Conservation (phyloP, 495 filamentous ascomycete genomes). For the Bryoglossum gracile region DNA sequence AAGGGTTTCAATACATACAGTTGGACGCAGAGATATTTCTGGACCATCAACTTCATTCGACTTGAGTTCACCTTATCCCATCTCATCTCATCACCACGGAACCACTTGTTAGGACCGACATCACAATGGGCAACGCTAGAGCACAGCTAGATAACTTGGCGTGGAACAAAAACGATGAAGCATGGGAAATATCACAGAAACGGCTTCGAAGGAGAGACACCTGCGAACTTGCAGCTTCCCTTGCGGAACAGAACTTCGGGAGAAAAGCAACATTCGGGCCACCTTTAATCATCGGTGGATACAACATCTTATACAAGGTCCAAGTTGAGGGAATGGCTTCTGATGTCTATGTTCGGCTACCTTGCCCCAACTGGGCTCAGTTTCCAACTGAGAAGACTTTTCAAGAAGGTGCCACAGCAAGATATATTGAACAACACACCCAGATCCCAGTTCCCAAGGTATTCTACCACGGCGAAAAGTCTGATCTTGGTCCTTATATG, state of each 20-base stretch:
- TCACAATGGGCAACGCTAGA: not conserved
- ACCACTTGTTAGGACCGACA: not conserved
- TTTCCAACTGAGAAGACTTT: conserved; percentile 34
- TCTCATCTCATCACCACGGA: not conserved
- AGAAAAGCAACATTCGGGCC: conserved; percentile 11
- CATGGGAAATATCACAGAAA: conserved; percentile 22
- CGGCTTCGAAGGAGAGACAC: conserved; percentile 6
- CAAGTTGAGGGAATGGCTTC: conserved; percentile 4
- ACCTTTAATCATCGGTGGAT: conserved; percentile 25
- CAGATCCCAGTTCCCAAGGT: conserved; percentile 35
- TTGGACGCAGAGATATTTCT: not conserved
- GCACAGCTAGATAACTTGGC: conserved; percentile 23
- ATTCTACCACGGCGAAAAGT: conserved; percentile 21
- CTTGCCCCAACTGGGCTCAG: conserved; percentile 12
- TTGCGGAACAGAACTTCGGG: conserved; percentile 15
- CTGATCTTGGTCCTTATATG: conserved; percentile 38
- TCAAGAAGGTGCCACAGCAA: conserved; percentile 37
- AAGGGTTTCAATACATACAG: not conserved
- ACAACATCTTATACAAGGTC: conserved; percentile 14
- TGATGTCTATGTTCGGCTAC: conserved; percentile 13
- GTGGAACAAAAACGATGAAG: conserved; percentile 26
- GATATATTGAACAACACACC: conserved; percentile 33
- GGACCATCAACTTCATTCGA: not conserved
- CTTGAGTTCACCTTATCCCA: not conserved
- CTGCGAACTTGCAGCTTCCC: not conserved